Conservation (phyloP, 2,329 filamentous ascomycete species). For the Verticillium nubilum region DNA sequence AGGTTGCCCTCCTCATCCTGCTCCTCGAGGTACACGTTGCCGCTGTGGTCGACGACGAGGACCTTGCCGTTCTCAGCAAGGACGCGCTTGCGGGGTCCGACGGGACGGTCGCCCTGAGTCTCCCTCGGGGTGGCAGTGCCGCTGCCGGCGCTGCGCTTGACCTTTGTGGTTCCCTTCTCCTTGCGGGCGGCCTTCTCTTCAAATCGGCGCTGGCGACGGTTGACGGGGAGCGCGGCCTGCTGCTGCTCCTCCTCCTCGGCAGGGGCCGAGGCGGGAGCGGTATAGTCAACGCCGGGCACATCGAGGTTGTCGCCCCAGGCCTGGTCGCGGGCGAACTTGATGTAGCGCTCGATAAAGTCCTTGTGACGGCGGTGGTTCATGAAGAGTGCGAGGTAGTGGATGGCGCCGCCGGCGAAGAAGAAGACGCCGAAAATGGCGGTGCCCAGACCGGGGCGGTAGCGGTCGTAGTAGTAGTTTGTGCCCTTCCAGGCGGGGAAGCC, state of each 20-base stretch:
- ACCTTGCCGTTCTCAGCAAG: slow-evolving; percentile 94
- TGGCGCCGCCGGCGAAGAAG: slow-evolving; percentile 73
- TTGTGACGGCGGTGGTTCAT: slow-evolving; percentile 85
- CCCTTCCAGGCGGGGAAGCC: slow-evolving; percentile 97
- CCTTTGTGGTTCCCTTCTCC: slow-evolving; percentile 47
- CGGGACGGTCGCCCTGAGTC: slow-evolving; percentile 53
- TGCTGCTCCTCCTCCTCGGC: slow-evolving; percentile 43
- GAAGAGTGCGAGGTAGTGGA: slow-evolving; percentile 81
- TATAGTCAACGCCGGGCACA: slow-evolving; percentile 60
- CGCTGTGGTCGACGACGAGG: slow-evolving; percentile 83
- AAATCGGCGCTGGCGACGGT: slow-evolving; percentile 81
- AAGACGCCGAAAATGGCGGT: slow-evolving; percentile 79
- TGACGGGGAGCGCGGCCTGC: slow-evolving; percentile 55
- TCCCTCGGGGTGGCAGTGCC: slow-evolving; percentile 31
- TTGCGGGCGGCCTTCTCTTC: slow-evolving; percentile 81
- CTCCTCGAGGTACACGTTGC: slow-evolving; percentile 93
- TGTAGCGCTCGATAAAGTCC: slow-evolving; percentile 88
- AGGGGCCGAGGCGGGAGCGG: slow-evolving; percentile 31
- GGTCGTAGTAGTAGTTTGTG: slow-evolving; percentile 95
- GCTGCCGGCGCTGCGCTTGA: slow-evolving; percentile 25
- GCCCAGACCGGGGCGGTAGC: slow-evolving; percentile 85
- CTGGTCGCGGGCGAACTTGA: slow-evolving; percentile 78
- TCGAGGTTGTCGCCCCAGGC: slow-evolving; percentile 83
- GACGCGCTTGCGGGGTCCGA: slow-evolving; percentile 79
- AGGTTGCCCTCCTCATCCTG: slow-evolving; percentile 79